Conservation (phyloP, 2,329 filamentous ascomycete species). For the Ophiostoma sp. region DNA sequence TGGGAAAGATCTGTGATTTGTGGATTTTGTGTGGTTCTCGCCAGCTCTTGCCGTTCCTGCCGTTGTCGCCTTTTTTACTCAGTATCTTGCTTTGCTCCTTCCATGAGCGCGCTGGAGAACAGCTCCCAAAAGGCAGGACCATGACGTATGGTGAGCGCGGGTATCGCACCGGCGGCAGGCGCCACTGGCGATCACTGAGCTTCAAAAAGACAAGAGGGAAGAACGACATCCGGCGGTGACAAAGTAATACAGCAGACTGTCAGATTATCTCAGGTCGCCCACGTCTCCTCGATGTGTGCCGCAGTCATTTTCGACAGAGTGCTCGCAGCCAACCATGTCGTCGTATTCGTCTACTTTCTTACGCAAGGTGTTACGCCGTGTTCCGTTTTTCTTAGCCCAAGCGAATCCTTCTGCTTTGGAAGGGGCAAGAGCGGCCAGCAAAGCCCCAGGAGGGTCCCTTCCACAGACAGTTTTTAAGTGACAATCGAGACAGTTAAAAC, state of each 20-base stretch:
- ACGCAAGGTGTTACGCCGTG: slow-evolving; percentile 21
- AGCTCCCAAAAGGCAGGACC: background rate
- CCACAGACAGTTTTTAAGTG: no score
- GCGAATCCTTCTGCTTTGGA: background rate
- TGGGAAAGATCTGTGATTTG: background rate
- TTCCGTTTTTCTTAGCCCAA: slow-evolving; percentile 14
- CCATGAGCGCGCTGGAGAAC: background rate
- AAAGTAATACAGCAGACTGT: background rate
- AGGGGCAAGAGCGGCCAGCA: background rate
- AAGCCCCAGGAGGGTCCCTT: background rate
- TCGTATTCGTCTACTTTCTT: background rate
- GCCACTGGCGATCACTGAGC: background rate
- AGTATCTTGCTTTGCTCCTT: background rate
- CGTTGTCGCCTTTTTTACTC: background rate
- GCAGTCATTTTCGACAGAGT: background rate
- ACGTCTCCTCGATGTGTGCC: background rate
- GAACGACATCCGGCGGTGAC: background rate
- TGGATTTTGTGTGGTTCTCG: background rate
- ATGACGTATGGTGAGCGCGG: slow-evolving; percentile 10
- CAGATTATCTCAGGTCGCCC: background rate
- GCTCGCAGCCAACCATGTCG: background rate
- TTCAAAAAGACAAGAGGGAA: background rate
- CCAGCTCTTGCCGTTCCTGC: background rate
- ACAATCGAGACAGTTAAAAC: background rate
- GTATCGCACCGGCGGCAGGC: background rate